Evolutionary conservation across 495 filamentous ascomycete genomes (phyloP).

Genomic region (Hypoxylon lienhwacheense): DNA sequence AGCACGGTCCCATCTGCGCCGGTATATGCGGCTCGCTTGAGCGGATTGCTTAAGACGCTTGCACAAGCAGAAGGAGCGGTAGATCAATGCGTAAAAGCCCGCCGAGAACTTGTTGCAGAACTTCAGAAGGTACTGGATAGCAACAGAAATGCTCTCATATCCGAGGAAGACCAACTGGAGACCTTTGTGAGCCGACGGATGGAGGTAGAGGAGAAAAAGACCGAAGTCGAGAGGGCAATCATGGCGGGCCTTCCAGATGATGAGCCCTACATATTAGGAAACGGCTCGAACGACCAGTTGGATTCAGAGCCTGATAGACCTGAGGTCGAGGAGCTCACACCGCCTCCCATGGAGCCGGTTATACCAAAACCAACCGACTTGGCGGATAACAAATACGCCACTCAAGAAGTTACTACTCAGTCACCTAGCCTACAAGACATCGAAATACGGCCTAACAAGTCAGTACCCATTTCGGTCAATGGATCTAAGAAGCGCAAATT

Average conservation of each 20-base stretch:
- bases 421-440: slow-evolving; percentile 45
- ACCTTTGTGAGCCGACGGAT: slow-evolving; percentile 62
- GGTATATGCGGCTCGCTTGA: slow-evolving; percentile 88
- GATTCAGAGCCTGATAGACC: slow-evolving; percentile 64
- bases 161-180: slow-evolving; percentile 64
- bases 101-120: slow-evolving; percentile 71
- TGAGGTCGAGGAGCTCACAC: slow-evolving; percentile 80
- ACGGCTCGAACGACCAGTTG: slow-evolving; percentile 41
- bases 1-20: slow-evolving; percentile 71
- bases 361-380: slow-evolving; percentile 36
- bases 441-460: slow-evolving; percentile 55
- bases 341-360: slow-evolving; percentile 54
- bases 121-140: slow-evolving; percentile 79
- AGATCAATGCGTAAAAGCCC: slow-evolving; percentile 84
- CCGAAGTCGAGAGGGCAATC: slow-evolving; percentile 85
- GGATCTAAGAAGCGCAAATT: slow-evolving; percentile 74
- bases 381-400: slow-evolving; percentile 13
- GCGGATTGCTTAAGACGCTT: slow-evolving; percentile 79
- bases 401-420: slow-evolving; percentile 42
- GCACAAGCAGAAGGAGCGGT: slow-evolving; percentile 91
- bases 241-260: slow-evolving; percentile 67
- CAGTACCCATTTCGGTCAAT: slow-evolving; percentile 46
- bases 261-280: slow-evolving; percentile 38
- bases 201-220: slow-evolving; percentile 73
- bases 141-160: slow-evolving; percentile 67